Evolutionary conservation across 805 yeast genomes (phyloP).

Genomic region (Suhomyces kilbournensis): DNA sequence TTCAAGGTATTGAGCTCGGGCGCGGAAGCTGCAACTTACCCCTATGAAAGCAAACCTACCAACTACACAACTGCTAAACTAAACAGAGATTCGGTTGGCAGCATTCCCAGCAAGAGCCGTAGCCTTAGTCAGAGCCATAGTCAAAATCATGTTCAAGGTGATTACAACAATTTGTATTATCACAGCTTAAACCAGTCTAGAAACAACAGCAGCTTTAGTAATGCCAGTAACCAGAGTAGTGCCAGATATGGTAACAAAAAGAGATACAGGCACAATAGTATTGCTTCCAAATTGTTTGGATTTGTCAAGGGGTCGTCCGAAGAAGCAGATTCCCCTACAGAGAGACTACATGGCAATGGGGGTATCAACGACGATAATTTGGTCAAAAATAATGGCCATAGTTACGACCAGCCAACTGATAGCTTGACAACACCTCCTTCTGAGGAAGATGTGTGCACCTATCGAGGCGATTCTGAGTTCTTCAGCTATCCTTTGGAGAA

Average conservation of each 20-base stretch:
- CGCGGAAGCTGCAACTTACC: neutral
- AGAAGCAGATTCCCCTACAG: neutral
- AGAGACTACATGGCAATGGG: neutral
- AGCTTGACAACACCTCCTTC: constrained; percentile 2
- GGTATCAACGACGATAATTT: neutral
- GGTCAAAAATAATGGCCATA: neutral
- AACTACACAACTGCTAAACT: constrained; percentile 1
- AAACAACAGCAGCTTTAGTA: neutral
- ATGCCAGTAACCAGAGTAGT: neutral
- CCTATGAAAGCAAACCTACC: neutral
- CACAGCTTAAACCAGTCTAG: neutral
- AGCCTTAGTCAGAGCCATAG: neutral
- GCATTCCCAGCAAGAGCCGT: neutral
- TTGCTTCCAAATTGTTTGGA: constrained; percentile 1
- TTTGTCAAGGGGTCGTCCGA: constrained; percentile 4
- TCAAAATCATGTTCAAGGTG: neutral
- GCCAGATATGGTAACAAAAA: neutral
- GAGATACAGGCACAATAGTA: constrained; percentile 4
- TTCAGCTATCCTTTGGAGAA: constrained; percentile 11
- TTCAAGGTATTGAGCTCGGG: neutral
- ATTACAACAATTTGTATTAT: neutral
- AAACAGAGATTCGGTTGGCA: neutral
- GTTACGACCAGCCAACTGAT: neutral
- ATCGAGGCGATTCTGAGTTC: neutral
- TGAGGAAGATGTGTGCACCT: neutral